These are phyloP conservation scores for Sungouiozyma intestinalis DNA, from an alignment of 805 yeast genomes.

Conservation along the genomic window DNA sequence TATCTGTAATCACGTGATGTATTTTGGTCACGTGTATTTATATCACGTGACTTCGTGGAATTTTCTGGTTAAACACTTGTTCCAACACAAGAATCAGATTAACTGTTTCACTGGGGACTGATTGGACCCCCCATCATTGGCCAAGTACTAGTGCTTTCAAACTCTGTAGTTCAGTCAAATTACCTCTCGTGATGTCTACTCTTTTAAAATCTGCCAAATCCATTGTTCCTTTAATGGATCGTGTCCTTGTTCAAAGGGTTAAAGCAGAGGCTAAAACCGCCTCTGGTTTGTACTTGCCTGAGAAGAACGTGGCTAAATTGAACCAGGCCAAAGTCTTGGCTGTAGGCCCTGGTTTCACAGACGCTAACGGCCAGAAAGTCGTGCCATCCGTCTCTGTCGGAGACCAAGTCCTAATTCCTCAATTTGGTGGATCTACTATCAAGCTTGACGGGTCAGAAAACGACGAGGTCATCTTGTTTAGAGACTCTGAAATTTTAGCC, in stretches of 20 bases:
- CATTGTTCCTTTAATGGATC: slow-evolving; percentile 87
- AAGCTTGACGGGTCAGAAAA: slow-evolving; percentile 65
- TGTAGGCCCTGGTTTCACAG: slow-evolving; percentile 86
- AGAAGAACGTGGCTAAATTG: slow-evolving; percentile 88
- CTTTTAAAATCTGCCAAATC: slow-evolving; percentile 74
- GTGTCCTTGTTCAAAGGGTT: slow-evolving; percentile 90
- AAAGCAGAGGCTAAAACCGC: slow-evolving; percentile 88
- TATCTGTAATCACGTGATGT: not conserved
- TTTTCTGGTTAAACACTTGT: too few species aligned
- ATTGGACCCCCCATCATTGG: too few species aligned
- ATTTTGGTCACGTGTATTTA: not conserved
- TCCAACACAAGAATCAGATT: too few species aligned
- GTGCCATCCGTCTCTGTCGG: slow-evolving; percentile 75
- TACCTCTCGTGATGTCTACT: slow-evolving; percentile 33
- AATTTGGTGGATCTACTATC: slow-evolving; percentile 85
- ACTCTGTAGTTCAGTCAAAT: too few species aligned
- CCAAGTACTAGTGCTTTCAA: too few species aligned
- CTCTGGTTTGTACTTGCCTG: slow-evolving; percentile 88
- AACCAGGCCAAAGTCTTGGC: slow-evolving; percentile 88
- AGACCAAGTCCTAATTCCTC: slow-evolving; percentile 89
- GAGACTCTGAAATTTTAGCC: slow-evolving; percentile 92
- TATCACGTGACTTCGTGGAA: too few species aligned
- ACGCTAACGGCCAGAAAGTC: slow-evolving; percentile 62
- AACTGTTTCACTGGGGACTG: too few species aligned
- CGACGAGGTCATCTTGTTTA: slow-evolving; percentile 62